Base-by-base conservation (phyloP, 768 basidiomycete species). In the Pholiota microspora region DNA sequence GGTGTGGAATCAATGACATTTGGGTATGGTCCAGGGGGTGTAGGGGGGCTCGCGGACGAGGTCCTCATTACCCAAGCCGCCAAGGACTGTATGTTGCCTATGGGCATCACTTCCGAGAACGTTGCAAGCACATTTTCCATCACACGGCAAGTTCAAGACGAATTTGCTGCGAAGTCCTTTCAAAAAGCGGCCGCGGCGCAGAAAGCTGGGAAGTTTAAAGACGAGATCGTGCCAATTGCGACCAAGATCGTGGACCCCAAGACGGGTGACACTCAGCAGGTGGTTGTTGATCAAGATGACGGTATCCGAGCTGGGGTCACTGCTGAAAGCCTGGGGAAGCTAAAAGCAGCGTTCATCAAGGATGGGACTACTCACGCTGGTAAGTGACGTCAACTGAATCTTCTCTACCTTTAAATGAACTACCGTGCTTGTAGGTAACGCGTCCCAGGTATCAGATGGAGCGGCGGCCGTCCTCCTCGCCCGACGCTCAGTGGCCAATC, bases 71-170 rank as follows among this genome's bases (percentile, higher is more conserved):
- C 78, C 70, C 73, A 83, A 60, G 85, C 88, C 59, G 82, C 92
- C 2, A 81, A 81, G 55, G 92, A 94, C 73, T 94, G 92, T 66
- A 77, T 89, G 24, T 75, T 91, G 55, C 92, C 92, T 40, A 93
- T 93, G 91, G 94, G 94, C 31, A 86, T 94, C 74, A 94, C 94
- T 16, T 92, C 89, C 16, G 93, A 95, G 75, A 94, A 94, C 67
- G 92, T 94, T 59, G 91, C 94, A 8, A 68, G 76, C 46, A 84
- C 92, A 51, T 95, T 80, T 70, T 74, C 76, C 55, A 83, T 96
- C 67, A 75, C 86, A 27, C 87, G 94, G 50, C 75, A 77, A 47
- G 72, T 69, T 18, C 92, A 95, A 71, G 94, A 96, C 74, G 80
- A 77, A 52, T 94, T 95, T 63, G 86, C 94, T 6, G 92, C 92